These are phyloP conservation scores for Arbutus unedo DNA, from an alignment of 148 eudicot species.

Conservation along the genomic window DNA sequence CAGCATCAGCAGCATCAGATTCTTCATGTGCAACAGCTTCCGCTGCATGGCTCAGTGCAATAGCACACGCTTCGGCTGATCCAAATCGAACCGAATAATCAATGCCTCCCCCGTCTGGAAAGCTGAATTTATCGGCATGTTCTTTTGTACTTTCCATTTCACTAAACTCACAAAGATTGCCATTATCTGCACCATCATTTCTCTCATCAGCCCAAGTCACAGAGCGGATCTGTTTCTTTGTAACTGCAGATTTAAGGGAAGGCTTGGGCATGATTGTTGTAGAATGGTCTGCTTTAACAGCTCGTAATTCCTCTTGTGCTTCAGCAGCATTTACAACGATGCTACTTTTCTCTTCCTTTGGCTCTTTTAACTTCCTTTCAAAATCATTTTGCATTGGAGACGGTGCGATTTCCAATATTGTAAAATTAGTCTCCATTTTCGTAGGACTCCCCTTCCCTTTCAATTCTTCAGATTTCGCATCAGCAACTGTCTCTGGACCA, in stretches of 20 bases:
- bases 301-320: background rate
- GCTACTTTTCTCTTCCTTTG: slow-evolving; percentile 15
- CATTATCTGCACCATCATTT: slow-evolving; percentile 26
- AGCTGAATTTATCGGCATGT: slow-evolving; percentile 14
- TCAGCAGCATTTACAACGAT: background rate
- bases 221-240: slow-evolving; percentile 48
- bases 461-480: slow-evolving; percentile 26
- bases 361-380: slow-evolving; percentile 16
- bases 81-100: slow-evolving; percentile 47
- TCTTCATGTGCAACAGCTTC: slow-evolving; percentile 77
- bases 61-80: slow-evolving; percentile 87
- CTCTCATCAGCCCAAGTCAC: slow-evolving; percentile 90
- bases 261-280: slow-evolving; percentile 36
- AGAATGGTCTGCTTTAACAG: slow-evolving; percentile 21
- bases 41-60: slow-evolving; percentile 76
- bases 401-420: slow-evolving; percentile 20
- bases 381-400: slow-evolving; percentile 16
- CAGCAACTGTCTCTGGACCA: slow-evolving; percentile 20
- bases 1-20: slow-evolving; percentile 59
- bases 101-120: slow-evolving; percentile 22
- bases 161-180: slow-evolving; percentile 47
- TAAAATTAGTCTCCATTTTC: slow-evolving; percentile 22
- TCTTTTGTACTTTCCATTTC: slow-evolving; percentile 32
- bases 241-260: slow-evolving; percentile 54
- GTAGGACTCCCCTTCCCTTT: slow-evolving; percentile 26